Conservation (phyloP, 495 filamentous ascomycete species). For the Neurospora sp. region DNA sequence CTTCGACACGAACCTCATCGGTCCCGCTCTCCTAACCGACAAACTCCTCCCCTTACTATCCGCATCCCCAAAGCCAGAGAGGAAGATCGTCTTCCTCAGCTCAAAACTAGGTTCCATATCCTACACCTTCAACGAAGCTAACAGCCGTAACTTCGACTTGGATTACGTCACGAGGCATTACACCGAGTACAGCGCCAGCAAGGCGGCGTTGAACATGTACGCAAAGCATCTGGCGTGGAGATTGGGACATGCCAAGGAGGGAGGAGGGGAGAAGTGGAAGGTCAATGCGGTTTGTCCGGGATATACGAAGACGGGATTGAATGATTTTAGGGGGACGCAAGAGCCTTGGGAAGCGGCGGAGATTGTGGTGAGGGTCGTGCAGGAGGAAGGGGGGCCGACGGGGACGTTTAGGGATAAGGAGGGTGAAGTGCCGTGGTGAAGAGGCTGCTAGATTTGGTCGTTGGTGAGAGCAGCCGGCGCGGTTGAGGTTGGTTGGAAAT, state of each 20-base stretch:
- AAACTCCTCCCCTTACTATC: conserved; percentile 34
- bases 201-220: conserved; percentile 36
- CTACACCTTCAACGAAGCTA: background rate
- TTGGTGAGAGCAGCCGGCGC: too few species aligned
- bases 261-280: conserved; percentile 10
- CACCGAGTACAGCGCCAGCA: conserved; percentile 21
- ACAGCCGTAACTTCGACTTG: background rate
- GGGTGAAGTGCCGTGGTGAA: conserved; percentile 7
- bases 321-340: background rate
- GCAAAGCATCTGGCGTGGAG: background rate
- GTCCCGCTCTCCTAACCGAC: conserved; percentile 28
- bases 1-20: conserved; percentile 35
- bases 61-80: conserved; percentile 19
- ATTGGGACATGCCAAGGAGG: background rate
- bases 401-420: conserved; percentile 10
- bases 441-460: too few species aligned
- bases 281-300: conserved; percentile 17
- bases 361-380: conserved; percentile 7
- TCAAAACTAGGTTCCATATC: conserved; percentile 1
- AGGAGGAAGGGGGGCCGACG: conserved; percentile 12
- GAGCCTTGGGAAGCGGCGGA: conserved; percentile 8
- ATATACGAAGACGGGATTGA: conserved; percentile 12
- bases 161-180: background rate
- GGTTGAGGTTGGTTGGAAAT: too few species aligned
- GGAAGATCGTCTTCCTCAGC: conserved; percentile 34